Conservation (phyloP, 371 early-diverging fungal species). For the Fennellomyces sp. region DNA sequence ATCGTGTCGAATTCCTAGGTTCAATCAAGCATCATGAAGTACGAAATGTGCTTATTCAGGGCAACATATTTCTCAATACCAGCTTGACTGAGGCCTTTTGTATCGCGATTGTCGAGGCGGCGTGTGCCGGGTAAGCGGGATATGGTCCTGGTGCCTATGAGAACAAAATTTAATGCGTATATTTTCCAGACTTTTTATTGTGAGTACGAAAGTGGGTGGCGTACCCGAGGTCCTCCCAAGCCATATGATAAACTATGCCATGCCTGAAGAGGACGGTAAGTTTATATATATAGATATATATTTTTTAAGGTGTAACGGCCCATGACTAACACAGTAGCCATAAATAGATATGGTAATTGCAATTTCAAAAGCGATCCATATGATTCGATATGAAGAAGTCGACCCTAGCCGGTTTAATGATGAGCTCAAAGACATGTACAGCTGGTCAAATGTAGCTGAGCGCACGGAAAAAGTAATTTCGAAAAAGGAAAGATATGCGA, state of each 20-base stretch:
- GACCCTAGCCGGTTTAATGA: conserved; percentile 80
- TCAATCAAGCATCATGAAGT: conserved; percentile 87
- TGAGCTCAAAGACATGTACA: conserved; percentile 91
- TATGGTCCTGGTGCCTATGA: background rate
- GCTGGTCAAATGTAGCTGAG: conserved; percentile 94
- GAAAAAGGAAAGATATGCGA: background rate
- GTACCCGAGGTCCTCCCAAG: conserved; percentile 97
- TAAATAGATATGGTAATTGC: conserved; percentile 74
- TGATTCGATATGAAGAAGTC: conserved; percentile 67
- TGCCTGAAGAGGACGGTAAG: conserved; percentile 89
- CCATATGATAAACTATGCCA: conserved; percentile 94
- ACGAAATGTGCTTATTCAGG: conserved; percentile 88
- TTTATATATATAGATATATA: background rate
- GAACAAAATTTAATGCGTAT: too few species aligned
- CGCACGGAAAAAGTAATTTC: conserved; percentile 79
- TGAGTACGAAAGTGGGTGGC: conserved; percentile 98
- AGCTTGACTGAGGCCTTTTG: conserved; percentile 99
- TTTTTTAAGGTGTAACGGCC: background rate
- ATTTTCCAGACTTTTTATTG: conserved; percentile 89
- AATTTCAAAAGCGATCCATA: conserved; percentile 74
- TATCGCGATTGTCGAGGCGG: conserved; percentile 99
- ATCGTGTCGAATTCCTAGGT: conserved; percentile 94
- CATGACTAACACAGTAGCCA: background rate
- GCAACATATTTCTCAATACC: conserved; percentile 98
- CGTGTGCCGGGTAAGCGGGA: conserved; percentile 83